Conservation (phyloP, 2,329 filamentous ascomycete species). For the Ilyonectria mors-panacis region DNA sequence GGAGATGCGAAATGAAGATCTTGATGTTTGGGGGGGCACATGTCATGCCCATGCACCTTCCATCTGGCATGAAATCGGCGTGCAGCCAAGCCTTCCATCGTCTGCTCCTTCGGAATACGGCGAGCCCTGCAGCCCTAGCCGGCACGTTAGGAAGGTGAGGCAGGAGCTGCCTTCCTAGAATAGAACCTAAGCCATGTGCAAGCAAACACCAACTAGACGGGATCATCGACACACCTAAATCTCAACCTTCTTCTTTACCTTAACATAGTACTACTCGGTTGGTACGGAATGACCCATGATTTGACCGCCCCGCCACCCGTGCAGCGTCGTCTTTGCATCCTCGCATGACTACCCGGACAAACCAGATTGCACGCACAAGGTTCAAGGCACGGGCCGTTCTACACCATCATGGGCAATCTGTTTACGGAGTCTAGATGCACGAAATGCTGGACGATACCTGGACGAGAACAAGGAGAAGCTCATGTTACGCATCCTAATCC, state of each 20-base stretch:
- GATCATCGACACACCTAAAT: conserved; percentile 4
- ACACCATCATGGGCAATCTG: conserved; percentile 23
- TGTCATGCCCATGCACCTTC: background rate
- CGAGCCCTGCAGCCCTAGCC: conserved; percentile 6
- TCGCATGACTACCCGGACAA: background rate
- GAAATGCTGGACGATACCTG: background rate
- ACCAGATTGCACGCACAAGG: conserved; percentile 8
- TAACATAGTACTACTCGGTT: background rate
- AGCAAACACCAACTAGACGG: background rate
- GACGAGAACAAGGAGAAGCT: background rate
- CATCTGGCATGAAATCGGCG: conserved; percentile 1
- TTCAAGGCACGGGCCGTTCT: conserved; percentile 21
- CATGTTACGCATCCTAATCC: conserved; percentile 11
- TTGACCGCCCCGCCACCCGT: background rate
- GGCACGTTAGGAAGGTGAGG: conserved; percentile 1
- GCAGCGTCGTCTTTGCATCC: background rate
- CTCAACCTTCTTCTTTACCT: conserved; percentile 2
- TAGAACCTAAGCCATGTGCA: conserved; percentile 8
- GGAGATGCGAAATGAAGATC: background rate
- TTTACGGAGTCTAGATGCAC: conserved; percentile 9
- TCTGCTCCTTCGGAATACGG: background rate
- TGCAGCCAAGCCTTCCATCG: background rate
- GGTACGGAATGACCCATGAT: background rate
- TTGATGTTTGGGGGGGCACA: background rate
- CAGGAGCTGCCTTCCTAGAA: conserved; percentile 16